Conservation (phyloP, 2,329 filamentous ascomycete species). For the Colletotrichum graminicola region DNA sequence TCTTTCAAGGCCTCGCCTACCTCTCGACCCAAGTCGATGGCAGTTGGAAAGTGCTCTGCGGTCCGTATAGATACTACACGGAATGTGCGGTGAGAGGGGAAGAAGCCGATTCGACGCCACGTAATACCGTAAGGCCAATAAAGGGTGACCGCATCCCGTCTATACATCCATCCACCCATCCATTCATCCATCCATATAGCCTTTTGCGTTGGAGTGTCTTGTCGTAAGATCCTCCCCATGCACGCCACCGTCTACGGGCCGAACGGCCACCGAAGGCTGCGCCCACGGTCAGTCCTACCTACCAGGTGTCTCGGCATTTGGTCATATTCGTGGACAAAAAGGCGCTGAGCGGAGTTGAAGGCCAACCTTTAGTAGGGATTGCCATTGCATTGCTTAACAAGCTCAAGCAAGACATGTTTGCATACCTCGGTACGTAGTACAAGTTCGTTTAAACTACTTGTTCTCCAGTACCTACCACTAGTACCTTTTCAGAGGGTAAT, state of each 20-base stretch:
- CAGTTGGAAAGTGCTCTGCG: neutral
- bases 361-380: neutral
- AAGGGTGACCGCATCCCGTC: neutral
- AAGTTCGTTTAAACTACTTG: neutral
- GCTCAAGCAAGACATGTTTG: neutral
- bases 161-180: neutral
- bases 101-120: constrained; percentile 20
- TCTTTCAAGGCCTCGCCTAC: no score
- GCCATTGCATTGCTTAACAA: neutral
- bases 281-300: neutral
- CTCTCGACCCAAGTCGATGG: neutral
- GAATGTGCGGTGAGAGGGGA: constrained; percentile 19
- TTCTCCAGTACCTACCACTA: neutral
- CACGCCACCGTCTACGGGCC: neutral
- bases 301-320: neutral
- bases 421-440: neutral
- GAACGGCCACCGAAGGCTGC: neutral
- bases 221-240: neutral
- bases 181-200: neutral
- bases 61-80: neutral
- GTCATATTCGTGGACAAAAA: neutral
- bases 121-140: constrained; percentile 1
- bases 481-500: neutral
- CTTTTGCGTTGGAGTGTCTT: neutral
- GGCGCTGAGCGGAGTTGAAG: neutral